Base-by-base conservation (phyloP, 768 basidiomycete genomes). In the Butyriboletus loyo region DNA sequence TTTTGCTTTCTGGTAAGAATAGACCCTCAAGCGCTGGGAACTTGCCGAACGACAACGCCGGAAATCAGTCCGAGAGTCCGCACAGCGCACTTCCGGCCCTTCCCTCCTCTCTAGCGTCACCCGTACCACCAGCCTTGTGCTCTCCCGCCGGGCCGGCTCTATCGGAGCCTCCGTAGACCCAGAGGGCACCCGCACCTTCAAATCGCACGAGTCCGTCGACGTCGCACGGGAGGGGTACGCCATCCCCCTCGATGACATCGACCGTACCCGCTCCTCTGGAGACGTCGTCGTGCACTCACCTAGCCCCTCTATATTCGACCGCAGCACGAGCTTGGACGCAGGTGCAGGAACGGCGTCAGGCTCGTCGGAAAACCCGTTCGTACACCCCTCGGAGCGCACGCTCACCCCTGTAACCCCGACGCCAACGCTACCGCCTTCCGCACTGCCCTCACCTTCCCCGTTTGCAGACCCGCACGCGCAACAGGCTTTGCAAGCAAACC, bases 11-110 rank as follows among this genome's bases (percentile, higher is more conserved):
- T 14, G 38, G 27, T 25, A 45, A 46, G 8, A 30, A 53, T 67
- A 92, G 90, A 92, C 82, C 53, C 75, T 93, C 25, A 77, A 79
- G 58, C 79, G 79, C 38, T 92, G 89, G 91, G 90, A 92, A 60
- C 72, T 82, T 41, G 82, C 82, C 36, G 90, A 92, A 63, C 79
- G 86, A 19, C 84, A 83, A 59, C 79, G 87, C 53, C 80, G 90
- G 72, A 91, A 85, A 69, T 77, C 80, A 32, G 84, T 80, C 4
- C 79, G 90, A 50, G 85, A 84, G 50, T 83, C 85, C 3, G 13
- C n/a, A 3, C 64, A 61, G 1, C 13, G 60, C 21, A 50, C 38
- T 8, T 46, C 66, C 25, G 35, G 48, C 1, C 61, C 77, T 5
- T 82, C 86, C 4, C 59, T 87, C n/a, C 66, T 89, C 35, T 69